Evolutionary conservation across 768 basidiomycete species (phyloP).

Genomic region (Hydnum rufescens): DNA sequence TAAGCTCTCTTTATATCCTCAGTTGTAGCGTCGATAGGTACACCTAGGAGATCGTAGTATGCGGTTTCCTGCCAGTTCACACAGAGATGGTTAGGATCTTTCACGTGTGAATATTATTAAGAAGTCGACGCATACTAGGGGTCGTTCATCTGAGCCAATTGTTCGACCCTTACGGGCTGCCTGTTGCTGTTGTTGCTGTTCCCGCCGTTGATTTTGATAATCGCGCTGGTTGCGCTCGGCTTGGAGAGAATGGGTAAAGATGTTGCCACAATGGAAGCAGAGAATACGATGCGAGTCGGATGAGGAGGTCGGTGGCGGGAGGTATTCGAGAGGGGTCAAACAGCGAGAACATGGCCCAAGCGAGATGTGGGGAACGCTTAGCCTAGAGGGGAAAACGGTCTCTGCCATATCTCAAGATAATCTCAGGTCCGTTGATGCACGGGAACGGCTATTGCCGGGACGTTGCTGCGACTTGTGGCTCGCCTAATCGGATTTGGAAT

Average conservation of each 20-base stretch:
- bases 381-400: constrained; percentile 45
- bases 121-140: constrained; percentile 22
- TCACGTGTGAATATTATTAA: background rate
- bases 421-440: no score
- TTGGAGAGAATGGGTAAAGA: constrained; percentile 43
- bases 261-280: constrained; percentile 45
- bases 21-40: constrained; percentile 49
- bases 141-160: constrained; percentile 76
- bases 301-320: constrained; percentile 37
- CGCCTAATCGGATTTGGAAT: no score
- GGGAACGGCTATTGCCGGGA: no score
- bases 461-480: no score
- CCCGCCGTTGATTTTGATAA: constrained; percentile 5
- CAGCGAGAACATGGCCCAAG: constrained; percentile 39
- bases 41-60: constrained; percentile 77
- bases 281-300: constrained; percentile 42
- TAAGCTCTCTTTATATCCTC: constrained; percentile 89
- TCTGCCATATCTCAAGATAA: no score
- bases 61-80: constrained; percentile 33
- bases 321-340: constrained; percentile 40
- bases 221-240: constrained; percentile 15
- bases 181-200: constrained; percentile 7
- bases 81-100: background rate
- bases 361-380: constrained; percentile 42
- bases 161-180: constrained; percentile 36